These are phyloP conservation scores for Senecio squalidus DNA, from an alignment of 140 eudicot genomes.

Conservation along the genomic window DNA sequence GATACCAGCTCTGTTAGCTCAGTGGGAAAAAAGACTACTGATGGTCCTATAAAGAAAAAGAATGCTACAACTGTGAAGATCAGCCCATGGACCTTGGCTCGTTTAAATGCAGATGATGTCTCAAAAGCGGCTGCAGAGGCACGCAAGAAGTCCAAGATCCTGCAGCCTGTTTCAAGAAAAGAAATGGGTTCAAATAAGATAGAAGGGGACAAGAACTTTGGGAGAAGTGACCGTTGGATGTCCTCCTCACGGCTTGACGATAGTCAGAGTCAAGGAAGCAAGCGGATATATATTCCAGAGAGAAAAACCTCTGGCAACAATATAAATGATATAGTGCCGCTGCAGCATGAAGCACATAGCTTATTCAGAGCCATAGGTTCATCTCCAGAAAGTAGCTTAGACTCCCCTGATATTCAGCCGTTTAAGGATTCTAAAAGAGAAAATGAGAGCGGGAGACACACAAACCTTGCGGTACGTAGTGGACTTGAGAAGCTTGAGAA, in stretches of 20 bases:
- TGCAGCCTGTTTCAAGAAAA: slow-evolving; percentile 48
- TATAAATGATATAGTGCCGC: slow-evolving; percentile 37
- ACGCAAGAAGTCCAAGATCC: slow-evolving; percentile 79
- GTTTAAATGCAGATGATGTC: slow-evolving; percentile 84
- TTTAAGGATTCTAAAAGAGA: slow-evolving; percentile 48
- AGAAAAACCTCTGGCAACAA: slow-evolving; percentile 25
- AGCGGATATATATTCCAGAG: slow-evolving; percentile 47
- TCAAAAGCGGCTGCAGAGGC: slow-evolving; percentile 95
- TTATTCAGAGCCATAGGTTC: slow-evolving; percentile 56
- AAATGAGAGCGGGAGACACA: slow-evolving; percentile 40
- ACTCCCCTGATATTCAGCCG: slow-evolving; percentile 76
- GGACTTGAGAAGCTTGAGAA: slow-evolving; percentile 23
- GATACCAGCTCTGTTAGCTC: slow-evolving; percentile 79
- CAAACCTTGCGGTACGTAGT: slow-evolving; percentile 26
- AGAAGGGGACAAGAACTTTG: slow-evolving; percentile 57
- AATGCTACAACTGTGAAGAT: slow-evolving; percentile 69
- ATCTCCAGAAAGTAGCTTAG: slow-evolving; percentile 87
- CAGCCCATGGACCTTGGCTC: slow-evolving; percentile 97
- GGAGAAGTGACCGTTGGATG: slow-evolving; percentile 54
- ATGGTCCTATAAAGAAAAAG: slow-evolving; percentile 71
- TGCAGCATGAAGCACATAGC: slow-evolving; percentile 61
- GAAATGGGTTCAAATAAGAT: slow-evolving; percentile 15
- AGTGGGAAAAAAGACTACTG: slow-evolving; percentile 50
- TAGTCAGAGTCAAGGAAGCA: slow-evolving; percentile 44
- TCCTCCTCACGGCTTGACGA: slow-evolving; percentile 33